Percentiles rank a stretch among this genome's conserved stretches.
Conservation (phyloP, 2,329 filamentous ascomycete genomes). For the Diaporthe nobilis region DNA sequence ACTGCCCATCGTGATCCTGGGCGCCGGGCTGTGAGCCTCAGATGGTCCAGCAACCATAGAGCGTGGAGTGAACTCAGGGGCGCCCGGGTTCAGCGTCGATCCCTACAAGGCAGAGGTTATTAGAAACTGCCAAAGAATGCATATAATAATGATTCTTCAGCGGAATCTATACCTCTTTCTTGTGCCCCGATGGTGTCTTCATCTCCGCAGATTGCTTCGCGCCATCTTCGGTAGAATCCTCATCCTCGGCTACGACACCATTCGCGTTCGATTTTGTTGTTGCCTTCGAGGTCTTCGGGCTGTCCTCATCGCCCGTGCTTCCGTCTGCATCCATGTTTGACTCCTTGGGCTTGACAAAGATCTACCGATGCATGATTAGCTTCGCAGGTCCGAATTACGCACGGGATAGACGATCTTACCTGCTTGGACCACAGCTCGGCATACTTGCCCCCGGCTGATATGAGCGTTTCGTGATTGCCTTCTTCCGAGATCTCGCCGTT, state of each 20-base stretch:
- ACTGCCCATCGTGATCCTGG: conserved; percentile 43
- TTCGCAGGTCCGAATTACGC: not conserved
- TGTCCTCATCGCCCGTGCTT: conserved; percentile 44
- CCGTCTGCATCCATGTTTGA: conserved; percentile 48
- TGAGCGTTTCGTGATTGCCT: conserved; percentile 72
- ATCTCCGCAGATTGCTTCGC: conserved; percentile 45
- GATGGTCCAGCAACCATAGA: conserved; percentile 45
- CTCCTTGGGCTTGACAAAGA: conserved; percentile 66
- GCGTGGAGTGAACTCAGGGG: conserved; percentile 68
- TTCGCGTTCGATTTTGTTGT: conserved; percentile 54
- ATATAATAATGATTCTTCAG: conserved; percentile 54
- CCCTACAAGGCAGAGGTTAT: conserved; percentile 58
- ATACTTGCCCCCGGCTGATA: conserved; percentile 73
- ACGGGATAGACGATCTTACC: conserved; percentile 41
- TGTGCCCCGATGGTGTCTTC: conserved; percentile 54
- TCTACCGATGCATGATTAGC: conserved; percentile 24
- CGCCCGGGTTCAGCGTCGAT: conserved; percentile 68
- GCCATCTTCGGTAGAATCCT: conserved; percentile 46
- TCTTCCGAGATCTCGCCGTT: conserved; percentile 75
- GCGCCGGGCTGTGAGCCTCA: conserved; percentile 42
- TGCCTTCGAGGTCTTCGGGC: conserved; percentile 53
- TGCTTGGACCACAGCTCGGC: conserved; percentile 76
- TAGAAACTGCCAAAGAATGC: conserved; percentile 60
- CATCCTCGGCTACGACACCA: conserved; percentile 54
- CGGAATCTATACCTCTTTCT: conserved; percentile 65